phyloP scores from a whole-genome alignment of 108 stramenopile genomes.

The Nitzschia inconspicua region DNA sequence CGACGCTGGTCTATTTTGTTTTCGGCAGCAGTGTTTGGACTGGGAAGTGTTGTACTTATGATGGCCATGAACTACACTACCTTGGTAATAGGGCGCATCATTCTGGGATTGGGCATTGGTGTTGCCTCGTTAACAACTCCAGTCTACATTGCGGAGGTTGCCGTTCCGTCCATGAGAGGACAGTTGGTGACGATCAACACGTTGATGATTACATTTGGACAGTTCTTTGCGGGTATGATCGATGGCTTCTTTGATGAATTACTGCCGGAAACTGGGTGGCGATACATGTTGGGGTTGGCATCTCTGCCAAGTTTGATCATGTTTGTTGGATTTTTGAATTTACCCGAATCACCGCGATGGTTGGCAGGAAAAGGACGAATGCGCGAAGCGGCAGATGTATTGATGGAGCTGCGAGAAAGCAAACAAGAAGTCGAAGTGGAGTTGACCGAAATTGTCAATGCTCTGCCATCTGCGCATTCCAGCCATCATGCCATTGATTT shows the following conservation, averaged over 20 bases:
- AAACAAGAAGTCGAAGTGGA: conserved; percentile 40
- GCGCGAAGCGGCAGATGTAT: conserved; percentile 54
- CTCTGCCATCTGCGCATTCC: background rate
- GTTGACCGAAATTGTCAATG: conserved; percentile 35
- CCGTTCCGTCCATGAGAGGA: conserved; percentile 60
- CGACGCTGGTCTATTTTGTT: conserved; percentile 38
- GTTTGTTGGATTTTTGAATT: conserved; percentile 47
- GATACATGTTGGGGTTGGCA: conserved; percentile 82
- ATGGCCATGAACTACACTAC: conserved; percentile 26
- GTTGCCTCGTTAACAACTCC: conserved; percentile 73
- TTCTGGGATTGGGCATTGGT: conserved; percentile 79
- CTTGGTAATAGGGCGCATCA: conserved; percentile 57
- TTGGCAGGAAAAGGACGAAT: conserved; percentile 47
- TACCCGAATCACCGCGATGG: conserved; percentile 90
- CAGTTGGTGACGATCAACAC: conserved; percentile 75
- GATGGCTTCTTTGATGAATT: conserved; percentile 54
- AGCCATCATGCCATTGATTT: background rate
- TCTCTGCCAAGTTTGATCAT: conserved; percentile 52
- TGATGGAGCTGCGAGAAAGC: conserved; percentile 33
- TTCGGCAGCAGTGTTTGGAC: conserved; percentile 42
- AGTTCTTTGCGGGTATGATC: conserved; percentile 80
- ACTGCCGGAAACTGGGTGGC: conserved; percentile 58
- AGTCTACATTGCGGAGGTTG: conserved; percentile 83
- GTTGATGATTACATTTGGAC: conserved; percentile 70
- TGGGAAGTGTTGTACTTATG: conserved; percentile 40